Base-by-base conservation (phyloP, 306 rosid genomes). In the Cicer yamashitae region DNA sequence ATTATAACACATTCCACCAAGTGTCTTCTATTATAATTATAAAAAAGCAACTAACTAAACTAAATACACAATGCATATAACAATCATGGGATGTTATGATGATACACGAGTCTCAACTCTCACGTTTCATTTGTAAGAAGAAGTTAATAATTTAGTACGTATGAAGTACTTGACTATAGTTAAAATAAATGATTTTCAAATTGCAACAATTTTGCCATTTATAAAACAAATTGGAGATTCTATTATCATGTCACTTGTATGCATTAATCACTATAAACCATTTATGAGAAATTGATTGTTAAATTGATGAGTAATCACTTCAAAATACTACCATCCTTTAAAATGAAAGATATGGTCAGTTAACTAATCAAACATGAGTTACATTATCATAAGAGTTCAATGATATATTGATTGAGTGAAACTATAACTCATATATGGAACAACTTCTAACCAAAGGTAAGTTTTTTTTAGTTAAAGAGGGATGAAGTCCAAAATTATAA, bases 1-100 rank as follows among this genome's bases (percentile, higher is more conserved):
- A 81, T 73, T 68, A 77, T 81, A 81, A 70, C 61, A 17, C 14
- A 25, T 77, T 77, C 67, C 75, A 84, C 79, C 75, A 63, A 69
- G 78, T 77, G 75, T 74, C 73, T 69, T 64, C 77, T 78, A 77
- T 82, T 39, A 67, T 67, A 74, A 82, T 73, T 73, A 78, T 77
- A 56, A 20, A 62, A 73, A 66, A 77, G 73, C 61, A 70, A 80
- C 64, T 70, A 77, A 77, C 52, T 67, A 62, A 77, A 77, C 52
- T 67, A 62, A 68, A 77, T 70, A 70, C 75, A 64, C 66, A 61
- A 74, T 46, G 70, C 80, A 15, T 51, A 7, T 77, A 67, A 57
- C 85, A 84, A 81, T 81, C 81, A 84, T 84, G 85, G 76, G 69
- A 9, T 74, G 88, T 46, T 78, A 84, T 84, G 77, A 84, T 81